Evolutionary conservation across 2,329 filamentous ascomycete species (phyloP), one percentile per base, ranked within the genome.

Genomic region (Akanthomyces muscarius): DNA sequence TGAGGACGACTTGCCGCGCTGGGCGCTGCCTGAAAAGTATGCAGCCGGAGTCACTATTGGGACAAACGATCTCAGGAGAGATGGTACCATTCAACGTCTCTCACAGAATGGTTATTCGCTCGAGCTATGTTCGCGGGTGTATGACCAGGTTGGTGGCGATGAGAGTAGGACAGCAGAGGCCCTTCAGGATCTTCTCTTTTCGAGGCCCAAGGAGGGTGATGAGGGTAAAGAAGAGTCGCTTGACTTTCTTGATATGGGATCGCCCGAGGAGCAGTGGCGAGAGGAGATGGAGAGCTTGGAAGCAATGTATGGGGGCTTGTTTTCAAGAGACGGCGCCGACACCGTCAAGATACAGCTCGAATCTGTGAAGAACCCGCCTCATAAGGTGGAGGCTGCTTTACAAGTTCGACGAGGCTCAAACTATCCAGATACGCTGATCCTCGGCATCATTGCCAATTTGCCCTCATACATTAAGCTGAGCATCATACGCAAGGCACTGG

Each of bases 401-500:
- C 89, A 91, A 70, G 87, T 94, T 65, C 86, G 90, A 63, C 89
- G 84, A 67, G 87, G 91, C 1, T 83, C 83, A 3, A 80, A 83
- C 54, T 99, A 98, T 74, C 95, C 95, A 1, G 82, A 70, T 69
- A 84, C 73, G 75, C 86, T 78, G 80, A 83, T 96, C 11, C 78
- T 97, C 42, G 86, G 88, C 3, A 81, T 97, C 16, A 75, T 85
- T 53, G 82, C 87, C 30, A 84, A 85, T 13, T 82, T 98, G 14
- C 95, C 95, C 23, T 92, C 95, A 4, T 97, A 99, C 71, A 96
- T 98, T 71, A 91, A 94, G 65, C 81, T 99, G 13, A 97, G 92
- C 70, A 88, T 97, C 44, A 86, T 95, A 69, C 89, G 91, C 68
- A 88, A 90, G 74, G 87, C 89, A 1, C 78, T 97, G 5, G 80